Percentiles rank a stretch among this genome's conserved stretches.
Evolutionary conservation across 1,284 basidiomycete species (phyloP).

Genomic region (Omphalotus olearius): DNA sequence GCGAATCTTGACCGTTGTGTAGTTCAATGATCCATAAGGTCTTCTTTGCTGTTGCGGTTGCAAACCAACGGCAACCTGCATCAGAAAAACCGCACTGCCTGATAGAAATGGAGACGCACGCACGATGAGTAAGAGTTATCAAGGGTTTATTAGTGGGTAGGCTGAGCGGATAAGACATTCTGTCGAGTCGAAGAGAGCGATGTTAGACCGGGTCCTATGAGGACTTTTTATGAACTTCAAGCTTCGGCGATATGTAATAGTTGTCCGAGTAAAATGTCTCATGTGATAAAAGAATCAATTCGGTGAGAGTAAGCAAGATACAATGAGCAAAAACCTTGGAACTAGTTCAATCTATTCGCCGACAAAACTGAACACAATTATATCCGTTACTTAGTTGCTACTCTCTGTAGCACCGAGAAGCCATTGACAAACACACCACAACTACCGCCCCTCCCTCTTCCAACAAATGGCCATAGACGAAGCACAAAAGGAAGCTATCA

Average conservation of each 20-base stretch:
- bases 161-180: conserved; percentile 43
- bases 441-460: neutral
- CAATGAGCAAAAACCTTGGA: neutral
- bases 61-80: too few species aligned
- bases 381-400: too few species aligned
- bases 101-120: conserved; percentile 20
- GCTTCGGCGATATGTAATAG: too few species aligned
- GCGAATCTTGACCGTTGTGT: conserved; percentile 73
- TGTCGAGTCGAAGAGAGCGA: neutral
- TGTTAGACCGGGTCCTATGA: neutral
- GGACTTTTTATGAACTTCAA: too few species aligned
- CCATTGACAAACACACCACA: conserved; percentile 1
- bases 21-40: conserved; percentile 72
- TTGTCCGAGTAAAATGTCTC: neutral
- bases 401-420: neutral
- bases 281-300: neutral
- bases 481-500: conserved; percentile 41
- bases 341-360: too few species aligned
- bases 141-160: conserved; percentile 46
- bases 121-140: conserved; percentile 63
- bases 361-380: too few species aligned
- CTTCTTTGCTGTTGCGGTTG: conserved; percentile 38
- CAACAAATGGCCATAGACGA: conserved; percentile 35
- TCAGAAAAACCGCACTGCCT: too few species aligned
- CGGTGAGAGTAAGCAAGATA: neutral